Evolutionary conservation across 2,329 filamentous ascomycete genomes (phyloP), one percentile per base, ranked within the genome.

Genomic region (Curvularia spicifera): DNA sequence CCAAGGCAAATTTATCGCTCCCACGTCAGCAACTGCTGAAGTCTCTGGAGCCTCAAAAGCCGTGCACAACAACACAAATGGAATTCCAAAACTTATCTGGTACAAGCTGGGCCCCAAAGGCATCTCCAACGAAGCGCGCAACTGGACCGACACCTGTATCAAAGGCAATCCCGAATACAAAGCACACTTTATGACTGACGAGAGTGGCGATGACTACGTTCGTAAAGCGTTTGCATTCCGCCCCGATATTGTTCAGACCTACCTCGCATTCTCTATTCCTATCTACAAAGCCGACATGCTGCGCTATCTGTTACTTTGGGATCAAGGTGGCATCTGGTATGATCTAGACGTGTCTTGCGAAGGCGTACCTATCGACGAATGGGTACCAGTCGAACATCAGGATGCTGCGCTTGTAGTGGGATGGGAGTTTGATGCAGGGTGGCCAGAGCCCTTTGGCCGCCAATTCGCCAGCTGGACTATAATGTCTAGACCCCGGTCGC

Each of bases 251-350:
- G 67, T 80, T 26, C 65, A 76, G 4, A 67, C 63, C 6, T 79
- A 76, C 53, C 63, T 73, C 35, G 58, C 62, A 0, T 61, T 80
- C n/a, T 57, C 66, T 2, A 67, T 79, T 9, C 73, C 76, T 0
- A 80, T 80, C 35, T 62, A 80, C 20, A 73, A 75, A 54, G 79
- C 78, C 4, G 79, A 81, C 58, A 68, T 80, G n/a, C 67, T 81
- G 5, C 76, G 78, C 5, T 79, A 80, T 47, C 60, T 81, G 5
- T 67, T 80, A n/a, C 61, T 80, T 0, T 76, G 73, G 47, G 66
- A 73, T 4, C 65, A 80, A 47, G 79, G 79, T 1, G 79, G 79
- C 1, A 68, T 79, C n/a, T 81, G 76, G 73, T 76, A 69, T 26
- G 79, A 81, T 43, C 63, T 80, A 8, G 78, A 81, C 56, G 71